Conservation (phyloP, 2,329 filamentous ascomycete genomes). For the Neonectria sp. region DNA sequence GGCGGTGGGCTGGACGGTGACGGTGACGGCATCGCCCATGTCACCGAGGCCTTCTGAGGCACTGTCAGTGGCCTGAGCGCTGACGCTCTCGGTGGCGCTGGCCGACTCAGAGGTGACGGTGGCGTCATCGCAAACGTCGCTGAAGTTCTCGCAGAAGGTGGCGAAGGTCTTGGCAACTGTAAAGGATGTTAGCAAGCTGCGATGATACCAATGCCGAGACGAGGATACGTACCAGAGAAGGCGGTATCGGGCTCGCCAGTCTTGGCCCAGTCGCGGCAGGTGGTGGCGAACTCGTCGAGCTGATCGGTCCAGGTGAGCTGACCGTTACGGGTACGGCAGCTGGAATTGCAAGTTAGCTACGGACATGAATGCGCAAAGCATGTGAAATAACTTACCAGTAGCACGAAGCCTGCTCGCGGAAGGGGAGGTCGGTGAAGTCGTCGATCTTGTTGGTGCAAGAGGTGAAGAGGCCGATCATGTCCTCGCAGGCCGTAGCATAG, state of each 20-base stretch:
- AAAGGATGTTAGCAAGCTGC: slow-evolving; percentile 30
- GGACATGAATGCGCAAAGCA: not conserved
- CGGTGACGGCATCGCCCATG: slow-evolving; percentile 33
- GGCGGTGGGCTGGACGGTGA: slow-evolving; percentile 38
- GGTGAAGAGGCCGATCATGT: slow-evolving; percentile 47
- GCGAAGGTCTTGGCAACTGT: slow-evolving; percentile 50
- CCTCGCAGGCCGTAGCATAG: slow-evolving; percentile 43
- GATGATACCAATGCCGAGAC: not conserved
- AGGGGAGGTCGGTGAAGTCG: slow-evolving; percentile 46
- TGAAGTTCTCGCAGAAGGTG: slow-evolving; percentile 50
- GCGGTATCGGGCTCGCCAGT: slow-evolving; percentile 46
- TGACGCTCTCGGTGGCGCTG: slow-evolving; percentile 26
- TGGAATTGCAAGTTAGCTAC: slow-evolving; percentile 35
- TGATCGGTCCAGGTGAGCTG: slow-evolving; percentile 49
- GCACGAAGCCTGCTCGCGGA: slow-evolving; percentile 49
- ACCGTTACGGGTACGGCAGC: slow-evolving; percentile 41
- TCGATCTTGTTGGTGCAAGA: slow-evolving; percentile 45
- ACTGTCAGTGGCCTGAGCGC: slow-evolving; percentile 22
- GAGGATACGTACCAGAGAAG: slow-evolving; percentile 43
- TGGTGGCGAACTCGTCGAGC: slow-evolving; percentile 49
- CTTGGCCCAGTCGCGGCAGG: slow-evolving; percentile 50
- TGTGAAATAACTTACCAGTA: slow-evolving; percentile 48
- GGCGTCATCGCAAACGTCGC: slow-evolving; percentile 44
- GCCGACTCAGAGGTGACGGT: slow-evolving; percentile 30
- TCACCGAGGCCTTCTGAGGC: not conserved